Evolutionary conservation across 345 rosid genomes (phyloP), one percentile per base, ranked within the genome.

Genomic region (Conringia planisiliqua): DNA sequence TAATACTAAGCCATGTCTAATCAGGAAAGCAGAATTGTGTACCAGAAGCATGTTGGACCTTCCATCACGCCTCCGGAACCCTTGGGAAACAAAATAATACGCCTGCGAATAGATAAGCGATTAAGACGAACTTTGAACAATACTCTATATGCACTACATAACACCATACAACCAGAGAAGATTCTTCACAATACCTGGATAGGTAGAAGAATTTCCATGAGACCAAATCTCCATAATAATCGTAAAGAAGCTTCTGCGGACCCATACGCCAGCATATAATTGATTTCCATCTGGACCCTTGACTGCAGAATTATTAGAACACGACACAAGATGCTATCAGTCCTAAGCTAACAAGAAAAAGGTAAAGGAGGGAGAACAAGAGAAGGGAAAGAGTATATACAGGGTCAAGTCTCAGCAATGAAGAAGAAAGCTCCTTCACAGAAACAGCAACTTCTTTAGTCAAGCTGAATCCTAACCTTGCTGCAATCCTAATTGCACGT

Each of bases 401-500:
- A 87, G 86, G 82, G 75, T 88, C 91, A 40, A 88, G 91, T 68
- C 81, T 76, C 58, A 82, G 65, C 57, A 90, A 64, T 6, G 83
- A 84, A 73, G 64, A 35, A 56, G 90, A 81, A 54, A 85, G 81
- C 47, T 75, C 82, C 79, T 80, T 90, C 27, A 88, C 74, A 73
- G 78, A 82, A 68, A 78, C 72, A 79, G 96, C 90, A 79, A 86
- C 83, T 29, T 88, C 91, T 79, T 80, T 84, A 4, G 90, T 82
- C 58, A 90, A 84, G 66, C 77, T 78, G 72, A 90, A 90, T 74
- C 88, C 90, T 79, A 86, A 80, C 42, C 88, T 88, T 5, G 93
- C 90, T 22, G 93, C 89, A 64, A 85, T 77, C 83, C 93, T 86
- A 71, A 90, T 81, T 61, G 83, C 93, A 64, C 96, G 89, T 65